Percentiles rank a stretch among this genome's conserved stretches.
These are phyloP conservation scores for Xylariales sp. DNA, from an alignment of 2,329 filamentous ascomycete species.

Conservation along the genomic window DNA sequence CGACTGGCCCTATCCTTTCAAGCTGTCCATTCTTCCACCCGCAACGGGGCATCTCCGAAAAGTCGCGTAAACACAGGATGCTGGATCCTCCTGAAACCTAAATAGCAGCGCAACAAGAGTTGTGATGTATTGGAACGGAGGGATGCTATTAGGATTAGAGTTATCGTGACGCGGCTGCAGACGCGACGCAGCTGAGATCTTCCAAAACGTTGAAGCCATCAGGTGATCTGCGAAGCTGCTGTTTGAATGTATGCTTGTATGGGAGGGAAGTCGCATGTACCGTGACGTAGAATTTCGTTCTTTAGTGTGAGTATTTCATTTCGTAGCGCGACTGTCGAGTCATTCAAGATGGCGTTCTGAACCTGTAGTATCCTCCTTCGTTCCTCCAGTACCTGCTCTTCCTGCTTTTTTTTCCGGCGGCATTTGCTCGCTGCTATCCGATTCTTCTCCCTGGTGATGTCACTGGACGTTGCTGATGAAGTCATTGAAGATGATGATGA, in stretches of 20 bases:
- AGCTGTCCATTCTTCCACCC: too few relatives aligned
- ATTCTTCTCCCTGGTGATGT: slow-evolving; percentile 4
- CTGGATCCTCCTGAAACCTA: too few relatives aligned
- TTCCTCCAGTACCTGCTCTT: slow-evolving; percentile 2
- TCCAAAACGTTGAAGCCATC: too few relatives aligned
- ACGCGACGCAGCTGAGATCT: too few relatives aligned
- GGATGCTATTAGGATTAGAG: too few relatives aligned
- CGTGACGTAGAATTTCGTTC: slow-evolving; percentile 3
- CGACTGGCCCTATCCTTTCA: too few relatives aligned
- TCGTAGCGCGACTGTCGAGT: background rate
- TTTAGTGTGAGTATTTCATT: slow-evolving; percentile 4
- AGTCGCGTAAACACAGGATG: too few relatives aligned
- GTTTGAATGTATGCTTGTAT: slow-evolving; percentile 5
- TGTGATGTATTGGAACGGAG: too few relatives aligned
- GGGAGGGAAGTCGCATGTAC: slow-evolving; percentile 4
- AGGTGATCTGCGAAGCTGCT: background rate
- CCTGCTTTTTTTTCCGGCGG: slow-evolving; percentile 6
- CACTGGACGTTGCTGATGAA: background rate
- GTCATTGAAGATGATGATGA: background rate
- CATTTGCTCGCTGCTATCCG: slow-evolving; percentile 6
- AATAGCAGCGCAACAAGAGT: too few relatives aligned
- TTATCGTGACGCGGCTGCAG: too few relatives aligned
- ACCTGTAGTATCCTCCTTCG: background rate
- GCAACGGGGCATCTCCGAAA: too few relatives aligned
- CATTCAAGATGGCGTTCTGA: background rate